These are phyloP conservation scores for Diplodia mutila DNA, from an alignment of 2,329 filamentous ascomycete genomes.

Conservation along the genomic window DNA sequence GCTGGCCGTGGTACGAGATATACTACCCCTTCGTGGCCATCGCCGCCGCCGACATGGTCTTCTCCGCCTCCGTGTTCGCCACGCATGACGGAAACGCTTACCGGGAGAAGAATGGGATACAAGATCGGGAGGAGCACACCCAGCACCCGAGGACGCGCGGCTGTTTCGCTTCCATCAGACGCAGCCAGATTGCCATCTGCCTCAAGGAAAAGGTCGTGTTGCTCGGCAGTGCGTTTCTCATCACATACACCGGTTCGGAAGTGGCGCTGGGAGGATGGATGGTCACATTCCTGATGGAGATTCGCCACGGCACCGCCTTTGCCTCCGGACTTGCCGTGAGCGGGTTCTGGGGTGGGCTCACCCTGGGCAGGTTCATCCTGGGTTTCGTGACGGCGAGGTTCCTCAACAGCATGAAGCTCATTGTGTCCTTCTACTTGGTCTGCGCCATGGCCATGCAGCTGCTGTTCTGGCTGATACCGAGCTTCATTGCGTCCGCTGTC, in stretches of 20 bases:
- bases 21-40: constrained; percentile 75
- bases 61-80: constrained; percentile 61
- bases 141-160: neutral
- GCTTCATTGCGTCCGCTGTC: constrained; percentile 28
- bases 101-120: neutral
- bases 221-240: constrained; percentile 71
- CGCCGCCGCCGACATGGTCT: constrained; percentile 59
- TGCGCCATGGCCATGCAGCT: constrained; percentile 28
- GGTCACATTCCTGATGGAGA: constrained; percentile 79
- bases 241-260: constrained; percentile 79
- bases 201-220: constrained; percentile 55
- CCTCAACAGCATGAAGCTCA: constrained; percentile 26
- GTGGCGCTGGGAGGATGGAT: constrained; percentile 80
- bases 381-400: constrained; percentile 28
- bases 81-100: neutral
- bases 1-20: constrained; percentile 70
- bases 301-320: constrained; percentile 54
- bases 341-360: constrained; percentile 30
- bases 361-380: constrained; percentile 27
- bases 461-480: constrained; percentile 30
- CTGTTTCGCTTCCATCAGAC: neutral
- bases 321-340: constrained; percentile 27
- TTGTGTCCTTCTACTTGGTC: constrained; percentile 22
- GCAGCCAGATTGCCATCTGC: constrained; percentile 46
- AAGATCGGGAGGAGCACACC: neutral